Conservation (phyloP, 2,329 filamentous ascomycete genomes). For the Coleophoma crateriformis region DNA sequence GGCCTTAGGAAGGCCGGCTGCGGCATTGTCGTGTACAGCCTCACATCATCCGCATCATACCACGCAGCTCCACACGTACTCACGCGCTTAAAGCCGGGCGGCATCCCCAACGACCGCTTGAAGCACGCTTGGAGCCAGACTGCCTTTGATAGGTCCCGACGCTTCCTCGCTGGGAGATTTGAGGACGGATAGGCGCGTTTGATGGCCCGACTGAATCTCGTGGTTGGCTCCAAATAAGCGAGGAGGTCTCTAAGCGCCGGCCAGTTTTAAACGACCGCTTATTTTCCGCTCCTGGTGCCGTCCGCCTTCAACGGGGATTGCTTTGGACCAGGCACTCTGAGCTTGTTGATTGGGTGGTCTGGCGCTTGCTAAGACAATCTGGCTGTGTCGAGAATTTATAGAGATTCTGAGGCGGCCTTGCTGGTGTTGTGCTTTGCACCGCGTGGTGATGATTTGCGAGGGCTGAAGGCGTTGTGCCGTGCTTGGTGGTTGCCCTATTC, state of each 20-base stretch:
- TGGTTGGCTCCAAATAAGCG: not conserved
- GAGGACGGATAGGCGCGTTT: too few species aligned
- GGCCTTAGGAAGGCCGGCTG: not conserved
- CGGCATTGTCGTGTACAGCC: not conserved
- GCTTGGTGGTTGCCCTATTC: too few species aligned
- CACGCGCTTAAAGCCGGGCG: not conserved
- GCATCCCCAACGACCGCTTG: constrained; percentile 6
- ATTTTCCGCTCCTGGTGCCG: too few species aligned
- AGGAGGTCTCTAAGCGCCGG: too few species aligned
- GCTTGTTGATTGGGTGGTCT: constrained; percentile 18
- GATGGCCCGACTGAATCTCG: too few species aligned
- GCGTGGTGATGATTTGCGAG: not conserved
- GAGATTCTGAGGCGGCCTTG: constrained; percentile 9
- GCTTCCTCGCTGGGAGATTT: too few species aligned
- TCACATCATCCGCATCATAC: not conserved
- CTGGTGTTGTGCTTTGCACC: too few species aligned
- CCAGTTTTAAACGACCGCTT: too few species aligned
- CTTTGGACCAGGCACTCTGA: too few species aligned
- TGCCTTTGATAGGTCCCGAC: too few species aligned
- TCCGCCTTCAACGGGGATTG: too few species aligned
- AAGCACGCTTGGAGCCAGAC: not conserved
- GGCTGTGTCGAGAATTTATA: constrained; percentile 26
- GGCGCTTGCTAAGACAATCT: constrained; percentile 23
- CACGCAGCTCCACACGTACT: not conserved
- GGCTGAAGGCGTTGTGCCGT: not conserved